Evolutionary conservation across 139 green algal genomes (phyloP), one percentile per base, ranked within the genome.

Genomic region (Closterium sp.): DNA sequence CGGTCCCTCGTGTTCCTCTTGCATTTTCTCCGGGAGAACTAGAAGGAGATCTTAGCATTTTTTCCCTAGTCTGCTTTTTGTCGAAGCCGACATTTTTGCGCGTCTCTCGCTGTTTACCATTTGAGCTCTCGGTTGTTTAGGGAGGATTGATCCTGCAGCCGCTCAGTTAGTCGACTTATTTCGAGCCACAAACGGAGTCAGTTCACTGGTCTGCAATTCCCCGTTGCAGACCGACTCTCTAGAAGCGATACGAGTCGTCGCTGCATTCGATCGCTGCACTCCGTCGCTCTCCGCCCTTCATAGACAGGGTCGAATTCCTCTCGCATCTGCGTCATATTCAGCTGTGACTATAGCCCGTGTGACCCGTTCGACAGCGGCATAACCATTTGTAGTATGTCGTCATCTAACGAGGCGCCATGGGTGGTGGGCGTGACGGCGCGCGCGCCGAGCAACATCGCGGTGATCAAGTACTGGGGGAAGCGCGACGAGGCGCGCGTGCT

Each of bases 381-480:
- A 16, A 28, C 16, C 12, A 76, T 16, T 19, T 28, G 55, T 19
- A 19, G 2, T 19, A 76, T 76, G 55, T 76, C 55, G 12, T 76
- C 55, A 19, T 76, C 55, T 19, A 28, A 16, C 55, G 55, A 76
- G 25, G 86, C n/a, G 30, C 86, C 88, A 28, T 91, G 89, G 89
- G 84, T 91, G 81, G 69, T 90, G 64, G 36, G 31, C 9, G 92
- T 93, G 31, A 94, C 92, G 21, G 92, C 85, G 12, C 86, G 92
- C 23, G 64, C 87, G 64, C 90, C 92, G 31, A 94, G 33, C 21
- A 94, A 94, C 87, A 94, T 94, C 25, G 92, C 92, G 9, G 92
- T 94, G 33, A 91, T 94, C 31, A 94, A 94, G 84, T 94, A 94
- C 83, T 94, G 92, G 92, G 92, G 92, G 10, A 94, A 94, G 84